Conservation (phyloP, 257 asterid genomes). For the Mitragyna speciosa region DNA sequence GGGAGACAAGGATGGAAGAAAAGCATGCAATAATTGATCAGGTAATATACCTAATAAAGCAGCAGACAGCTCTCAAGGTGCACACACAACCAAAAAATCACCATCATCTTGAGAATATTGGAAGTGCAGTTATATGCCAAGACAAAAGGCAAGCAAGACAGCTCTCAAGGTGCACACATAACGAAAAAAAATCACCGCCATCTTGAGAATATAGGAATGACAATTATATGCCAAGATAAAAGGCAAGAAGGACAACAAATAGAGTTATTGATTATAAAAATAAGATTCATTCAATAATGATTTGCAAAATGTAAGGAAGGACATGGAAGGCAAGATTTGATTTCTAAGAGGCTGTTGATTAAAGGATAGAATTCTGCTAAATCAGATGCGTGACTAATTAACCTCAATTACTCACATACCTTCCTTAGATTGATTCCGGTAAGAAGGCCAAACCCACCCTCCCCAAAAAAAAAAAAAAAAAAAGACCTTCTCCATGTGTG, state of each 20-base stretch:
- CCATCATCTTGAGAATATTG: not conserved
- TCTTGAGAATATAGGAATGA: not conserved
- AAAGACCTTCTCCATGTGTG: no score
- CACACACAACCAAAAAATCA: not conserved
- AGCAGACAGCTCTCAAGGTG: not conserved
- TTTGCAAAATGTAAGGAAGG: not conserved
- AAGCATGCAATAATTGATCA: not conserved
- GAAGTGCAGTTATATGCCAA: no score
- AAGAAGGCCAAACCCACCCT: no score
- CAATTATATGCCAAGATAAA: not conserved
- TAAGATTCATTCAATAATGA: not conserved
- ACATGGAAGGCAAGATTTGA: not conserved
- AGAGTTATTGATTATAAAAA: not conserved
- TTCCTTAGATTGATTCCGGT: not conserved
- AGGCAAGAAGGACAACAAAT: not conserved
- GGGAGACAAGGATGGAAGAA: not conserved
- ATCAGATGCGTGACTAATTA: not conserved
- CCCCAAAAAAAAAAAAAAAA: no score
- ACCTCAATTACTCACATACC: not conserved
- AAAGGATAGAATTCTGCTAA: not conserved
- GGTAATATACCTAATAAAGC: not conserved
- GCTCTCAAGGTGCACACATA: no score
- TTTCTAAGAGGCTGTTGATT: not conserved
- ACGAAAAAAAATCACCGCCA: no score
- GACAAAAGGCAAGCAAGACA: no score